These are phyloP conservation scores for Ceratocystis diversiconidia DNA, from an alignment of 2,329 filamentous ascomycete genomes.

Conservation along the genomic window DNA sequence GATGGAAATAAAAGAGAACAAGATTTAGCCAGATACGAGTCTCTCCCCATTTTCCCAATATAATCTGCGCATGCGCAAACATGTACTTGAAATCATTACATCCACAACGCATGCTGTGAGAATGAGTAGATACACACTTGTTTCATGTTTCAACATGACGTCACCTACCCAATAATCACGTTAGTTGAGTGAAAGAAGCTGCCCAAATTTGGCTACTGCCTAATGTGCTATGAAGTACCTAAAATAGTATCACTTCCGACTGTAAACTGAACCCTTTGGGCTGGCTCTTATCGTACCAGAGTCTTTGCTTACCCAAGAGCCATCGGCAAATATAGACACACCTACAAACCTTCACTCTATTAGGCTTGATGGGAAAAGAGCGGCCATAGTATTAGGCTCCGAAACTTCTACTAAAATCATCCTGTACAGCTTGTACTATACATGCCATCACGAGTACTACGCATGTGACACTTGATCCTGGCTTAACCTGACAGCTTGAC, in stretches of 20 bases:
- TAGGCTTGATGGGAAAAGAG: not conserved
- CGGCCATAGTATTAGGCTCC: not conserved
- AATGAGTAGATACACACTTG: not conserved
- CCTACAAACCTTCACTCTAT: not conserved
- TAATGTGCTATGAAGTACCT: not conserved
- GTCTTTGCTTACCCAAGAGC: too few species aligned
- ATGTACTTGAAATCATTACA: not conserved
- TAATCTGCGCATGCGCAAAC: too few species aligned
- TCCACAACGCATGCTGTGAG: too few species aligned
- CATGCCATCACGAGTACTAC: not conserved
- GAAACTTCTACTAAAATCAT: not conserved
- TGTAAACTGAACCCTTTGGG: not conserved
- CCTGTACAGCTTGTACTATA: not conserved
- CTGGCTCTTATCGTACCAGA: not conserved
- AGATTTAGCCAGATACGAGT: too few species aligned
- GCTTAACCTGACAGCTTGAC: not conserved
- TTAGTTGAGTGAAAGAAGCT: not conserved
- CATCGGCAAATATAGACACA: too few species aligned
- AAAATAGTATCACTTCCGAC: not conserved
- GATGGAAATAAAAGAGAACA: too few species aligned
- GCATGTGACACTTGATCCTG: conserved; percentile 2
- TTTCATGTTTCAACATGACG: not conserved
- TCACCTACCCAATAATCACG: not conserved
- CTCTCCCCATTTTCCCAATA: too few species aligned
- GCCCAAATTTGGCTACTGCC: not conserved